Conservation (phyloP, 805 yeast genomes). For the Hanseniaspora nectarophila region DNA sequence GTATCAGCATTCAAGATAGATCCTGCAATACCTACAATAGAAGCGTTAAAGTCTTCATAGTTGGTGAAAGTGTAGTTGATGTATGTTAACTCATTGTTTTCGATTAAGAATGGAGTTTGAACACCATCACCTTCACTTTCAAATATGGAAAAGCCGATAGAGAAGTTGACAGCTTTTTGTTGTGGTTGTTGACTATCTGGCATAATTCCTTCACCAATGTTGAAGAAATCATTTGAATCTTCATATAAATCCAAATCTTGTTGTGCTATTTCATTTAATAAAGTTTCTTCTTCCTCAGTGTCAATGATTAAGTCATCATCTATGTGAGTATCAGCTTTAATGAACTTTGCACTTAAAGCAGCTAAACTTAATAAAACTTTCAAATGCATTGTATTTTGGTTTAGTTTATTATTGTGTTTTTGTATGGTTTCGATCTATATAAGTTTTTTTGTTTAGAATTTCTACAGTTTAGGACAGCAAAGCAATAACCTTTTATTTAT, state of each 20-base stretch:
- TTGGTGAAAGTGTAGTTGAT: constrained; percentile 43
- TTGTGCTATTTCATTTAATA: not conserved
- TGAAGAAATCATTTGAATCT: not conserved
- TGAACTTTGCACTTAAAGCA: not conserved
- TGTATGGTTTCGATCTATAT: no score
- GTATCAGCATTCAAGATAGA: constrained; percentile 43
- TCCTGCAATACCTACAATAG: constrained; percentile 61
- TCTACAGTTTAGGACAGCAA: not conserved
- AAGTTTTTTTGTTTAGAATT: not conserved
- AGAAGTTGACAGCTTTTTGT: constrained; percentile 34
- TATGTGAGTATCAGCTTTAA: not conserved
- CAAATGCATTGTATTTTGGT: not conserved
- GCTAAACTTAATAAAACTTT: not conserved
- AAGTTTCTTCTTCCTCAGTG: not conserved
- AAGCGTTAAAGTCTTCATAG: constrained; percentile 39
- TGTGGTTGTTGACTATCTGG: constrained; percentile 19
- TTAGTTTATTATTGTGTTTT: not conserved
- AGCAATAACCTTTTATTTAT: not conserved
- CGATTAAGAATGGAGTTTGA: constrained; percentile 33
- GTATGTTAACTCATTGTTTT: constrained; percentile 43
- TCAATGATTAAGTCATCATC: constrained; percentile 3
- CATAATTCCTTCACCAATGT: not conserved
- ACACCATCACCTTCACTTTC: constrained; percentile 29
- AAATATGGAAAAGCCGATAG: constrained; percentile 38
- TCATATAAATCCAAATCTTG: not conserved